Base-by-base conservation (phyloP, 2,329 filamentous ascomycete genomes). In the Aspergillus luchuensis region DNA sequence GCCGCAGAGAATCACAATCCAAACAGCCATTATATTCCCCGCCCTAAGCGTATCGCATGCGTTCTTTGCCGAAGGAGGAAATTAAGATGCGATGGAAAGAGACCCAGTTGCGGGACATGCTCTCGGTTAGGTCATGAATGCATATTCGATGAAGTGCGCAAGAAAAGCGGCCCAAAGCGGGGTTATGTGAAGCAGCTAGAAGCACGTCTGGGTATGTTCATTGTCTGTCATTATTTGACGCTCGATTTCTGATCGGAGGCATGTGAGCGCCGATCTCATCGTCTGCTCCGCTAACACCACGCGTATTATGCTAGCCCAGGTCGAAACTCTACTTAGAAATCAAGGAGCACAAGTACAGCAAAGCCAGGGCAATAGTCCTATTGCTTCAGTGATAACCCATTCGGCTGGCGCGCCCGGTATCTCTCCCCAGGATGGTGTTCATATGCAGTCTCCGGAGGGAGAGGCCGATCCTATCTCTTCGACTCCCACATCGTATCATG, bases 181-280 rank as follows among this genome's bases (percentile, higher is more conserved):
- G 93, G 93, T 69, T 97, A 97, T 74, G 93, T 97, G 63, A 97
- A 97, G 81, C 89, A 92, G 61, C 79, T 98, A 68, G 95, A 98
- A 78, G 93, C 96, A 74, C 87, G 95, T 75, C 80, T 99, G 72
- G 93, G 92, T 96, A 83, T 80, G 90, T 80, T 60, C 33, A 15
- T 15, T 36, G 33, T 36, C 33, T 36, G 33, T 36, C 33, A 54
- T 60, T 54, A 36, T 45, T 13, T 39, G 17, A 45, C 23, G 21
- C 25, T 30, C 47, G 25, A 49, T 49, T n/a, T 28, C 25, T n/a
- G n/a, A 4, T 17, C 25, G n/a, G 47, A 21, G 10, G 19, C 19
- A 28, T 50, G 47, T 50, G 25, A n/a, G n/a, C 23, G 23, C 25
- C 33, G 45, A 25, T 52, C 30, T 25, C 41, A 23, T 3, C 8